Evolutionary conservation across 352 stramenopile species (phyloP), one percentile per base, ranked within the genome.

Genomic region (Stramenopiles sp.): DNA sequence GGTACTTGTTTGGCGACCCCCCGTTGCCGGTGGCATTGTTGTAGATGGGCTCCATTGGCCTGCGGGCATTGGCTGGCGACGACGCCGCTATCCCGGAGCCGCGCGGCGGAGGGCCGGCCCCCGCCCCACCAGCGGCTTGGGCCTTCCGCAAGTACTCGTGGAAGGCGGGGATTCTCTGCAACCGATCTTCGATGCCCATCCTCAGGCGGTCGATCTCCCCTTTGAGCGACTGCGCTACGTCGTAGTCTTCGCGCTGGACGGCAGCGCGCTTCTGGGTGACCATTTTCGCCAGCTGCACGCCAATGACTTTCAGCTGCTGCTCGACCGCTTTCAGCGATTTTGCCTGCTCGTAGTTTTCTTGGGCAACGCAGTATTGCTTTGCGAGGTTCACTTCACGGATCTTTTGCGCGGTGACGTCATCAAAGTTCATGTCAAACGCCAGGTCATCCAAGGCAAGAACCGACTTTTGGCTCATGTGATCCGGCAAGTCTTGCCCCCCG

Each of bases 171-270:
- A 49, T 12, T 3, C 32, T 33, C 3, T 80, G 31, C 3, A 82
- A n/a, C 4, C 75, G 49, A 4, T 68, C 34, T 35, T 79, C 74
- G 6, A 79, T 32, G 33, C 74, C 68, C 18, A 76, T 84, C 68
- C 92, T 85, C 0, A 94, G 77, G 75, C 83, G 78, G 0, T 73
- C 77, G 43, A 95, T 92, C 74, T 93, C 86, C 48, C 89, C 81
- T 76, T 96, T 96, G 37, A 96, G 85, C 18, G 82, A 81, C 79
- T 94, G 93, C 31, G 90, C 90, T 18, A 85, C 73, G 73, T 96
- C 90, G 73, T 96, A 96, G 76, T 96, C 90, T 79, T 96, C 90
- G 32, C 86, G 89, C 0, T 84, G 82, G 18, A 96, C 90, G 0
- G 90, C 90, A 37, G 92, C 83, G 74, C 82, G 82, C 77, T 96